Conservation (phyloP, 2,329 filamentous ascomycete genomes). For the Diplodia corticola region DNA sequence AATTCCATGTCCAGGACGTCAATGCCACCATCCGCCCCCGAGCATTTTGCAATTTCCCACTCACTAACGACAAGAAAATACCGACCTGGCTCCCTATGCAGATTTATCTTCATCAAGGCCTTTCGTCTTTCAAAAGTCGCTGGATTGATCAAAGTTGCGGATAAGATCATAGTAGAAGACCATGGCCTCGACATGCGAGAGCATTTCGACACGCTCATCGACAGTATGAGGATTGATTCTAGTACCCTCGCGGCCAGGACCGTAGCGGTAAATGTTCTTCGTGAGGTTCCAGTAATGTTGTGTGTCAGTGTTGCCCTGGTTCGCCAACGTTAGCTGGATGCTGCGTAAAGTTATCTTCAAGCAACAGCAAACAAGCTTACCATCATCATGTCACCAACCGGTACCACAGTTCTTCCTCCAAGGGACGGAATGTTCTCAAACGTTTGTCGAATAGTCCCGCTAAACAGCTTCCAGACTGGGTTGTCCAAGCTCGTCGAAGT, state of each 20-base stretch:
- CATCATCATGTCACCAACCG: conserved; percentile 49
- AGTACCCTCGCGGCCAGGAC: conserved; percentile 48
- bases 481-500: conserved; percentile 50
- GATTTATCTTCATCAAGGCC: neutral
- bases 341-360: conserved; percentile 29
- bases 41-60: neutral
- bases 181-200: conserved; percentile 48
- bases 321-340: conserved; percentile 35
- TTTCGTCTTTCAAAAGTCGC: neutral
- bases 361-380: conserved; percentile 34
- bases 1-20: neutral
- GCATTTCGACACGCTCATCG: conserved; percentile 49
- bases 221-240: conserved; percentile 53
- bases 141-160: conserved; percentile 19
- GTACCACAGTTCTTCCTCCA: conserved; percentile 40
- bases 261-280: conserved; percentile 56
- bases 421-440: conserved; percentile 32
- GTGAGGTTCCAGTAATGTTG: conserved; percentile 55
- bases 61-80: neutral
- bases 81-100: neutral
- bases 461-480: conserved; percentile 40
- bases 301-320: conserved; percentile 53
- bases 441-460: conserved; percentile 40
- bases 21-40: neutral
- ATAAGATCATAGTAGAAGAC: conserved; percentile 28